Conservation (phyloP, 1,139 yeast species). For the Dujonia santamariae region DNA sequence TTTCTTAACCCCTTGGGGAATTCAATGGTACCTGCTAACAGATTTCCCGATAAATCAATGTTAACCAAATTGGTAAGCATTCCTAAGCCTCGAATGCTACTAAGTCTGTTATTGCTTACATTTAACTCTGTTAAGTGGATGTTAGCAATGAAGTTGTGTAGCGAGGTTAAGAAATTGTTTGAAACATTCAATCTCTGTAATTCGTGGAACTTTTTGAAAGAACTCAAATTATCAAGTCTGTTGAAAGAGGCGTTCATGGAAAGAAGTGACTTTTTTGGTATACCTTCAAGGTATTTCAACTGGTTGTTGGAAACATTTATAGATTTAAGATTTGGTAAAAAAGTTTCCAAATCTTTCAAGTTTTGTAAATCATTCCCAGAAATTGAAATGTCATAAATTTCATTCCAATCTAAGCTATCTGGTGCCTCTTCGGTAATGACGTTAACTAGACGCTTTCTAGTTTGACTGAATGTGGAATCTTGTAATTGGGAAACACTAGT, state of each 20-base stretch:
- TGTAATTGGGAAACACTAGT: constrained; percentile 42
- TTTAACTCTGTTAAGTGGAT: constrained; percentile 37
- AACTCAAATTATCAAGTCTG: constrained; percentile 37
- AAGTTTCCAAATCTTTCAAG: constrained; percentile 41
- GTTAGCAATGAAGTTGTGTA: constrained; percentile 29
- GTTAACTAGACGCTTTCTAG: constrained; percentile 43
- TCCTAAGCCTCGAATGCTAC: constrained; percentile 35
- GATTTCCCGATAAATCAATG: constrained; percentile 44
- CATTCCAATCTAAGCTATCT: constrained; percentile 40
- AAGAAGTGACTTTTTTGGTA: constrained; percentile 35
- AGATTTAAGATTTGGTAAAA: constrained; percentile 41
- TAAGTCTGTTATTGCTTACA: constrained; percentile 30
- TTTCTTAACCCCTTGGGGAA: constrained; percentile 32
- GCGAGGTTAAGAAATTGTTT: constrained; percentile 32
- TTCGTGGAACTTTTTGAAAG: constrained; percentile 37
- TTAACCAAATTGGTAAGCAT: constrained; percentile 36
- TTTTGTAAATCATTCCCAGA: constrained; percentile 30
- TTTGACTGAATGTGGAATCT: constrained; percentile 50
- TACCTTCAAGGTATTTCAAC: constrained; percentile 45
- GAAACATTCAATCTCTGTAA: constrained; percentile 44
- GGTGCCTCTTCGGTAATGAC: constrained; percentile 39
- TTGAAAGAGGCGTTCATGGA: constrained; percentile 37
- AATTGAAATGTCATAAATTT: constrained; percentile 35
- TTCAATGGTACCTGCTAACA: constrained; percentile 35
- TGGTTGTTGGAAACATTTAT: constrained; percentile 42